Percentiles rank a stretch among this genome's conserved stretches.
Conservation (phyloP, 345 rosid species). For the Clarkia xantiana region DNA sequence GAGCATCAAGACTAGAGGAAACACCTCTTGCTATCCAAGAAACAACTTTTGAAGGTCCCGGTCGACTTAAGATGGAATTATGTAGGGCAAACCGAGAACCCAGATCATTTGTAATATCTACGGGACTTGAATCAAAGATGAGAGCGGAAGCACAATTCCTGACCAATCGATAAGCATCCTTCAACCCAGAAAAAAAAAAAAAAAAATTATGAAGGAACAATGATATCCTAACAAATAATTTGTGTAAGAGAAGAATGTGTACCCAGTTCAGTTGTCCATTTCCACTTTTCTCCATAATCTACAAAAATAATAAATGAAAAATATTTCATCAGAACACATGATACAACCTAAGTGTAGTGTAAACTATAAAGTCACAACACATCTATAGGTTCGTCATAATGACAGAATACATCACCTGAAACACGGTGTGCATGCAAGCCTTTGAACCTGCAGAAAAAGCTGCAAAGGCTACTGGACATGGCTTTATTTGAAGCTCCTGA, state of each 20-base stretch:
- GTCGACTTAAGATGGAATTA: constrained; percentile 51
- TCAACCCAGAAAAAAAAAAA: constrained; percentile 2
- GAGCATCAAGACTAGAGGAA: constrained; percentile 62
- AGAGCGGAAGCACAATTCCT: constrained; percentile 73
- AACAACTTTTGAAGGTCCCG: constrained; percentile 51
- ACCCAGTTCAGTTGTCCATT: constrained; percentile 54
- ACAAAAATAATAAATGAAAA: constrained; percentile 8
- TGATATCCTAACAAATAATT: too few species aligned
- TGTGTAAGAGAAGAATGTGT: constrained; percentile 4
- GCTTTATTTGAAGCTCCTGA: constrained; percentile 17
- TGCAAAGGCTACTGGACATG: constrained; percentile 64
- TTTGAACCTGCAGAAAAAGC: constrained; percentile 82
- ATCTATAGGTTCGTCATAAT: constrained; percentile 2
- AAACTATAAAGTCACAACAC: too few species aligned
- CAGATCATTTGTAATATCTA: constrained; percentile 77
- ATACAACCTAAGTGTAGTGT: too few species aligned
- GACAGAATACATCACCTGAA: constrained; percentile 33
- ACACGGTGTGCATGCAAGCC: constrained; percentile 81
- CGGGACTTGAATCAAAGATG: constrained; percentile 75
- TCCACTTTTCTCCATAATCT: constrained; percentile 45
- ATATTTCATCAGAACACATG: too few species aligned
- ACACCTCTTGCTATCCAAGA: constrained; percentile 77
- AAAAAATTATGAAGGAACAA: too few species aligned
- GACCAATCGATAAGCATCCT: constrained; percentile 61
- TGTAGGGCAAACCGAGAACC: constrained; percentile 53